phyloP scores from a whole-genome alignment of 352 stramenopile genomes.

The Thalassiosira oceanica region DNA sequence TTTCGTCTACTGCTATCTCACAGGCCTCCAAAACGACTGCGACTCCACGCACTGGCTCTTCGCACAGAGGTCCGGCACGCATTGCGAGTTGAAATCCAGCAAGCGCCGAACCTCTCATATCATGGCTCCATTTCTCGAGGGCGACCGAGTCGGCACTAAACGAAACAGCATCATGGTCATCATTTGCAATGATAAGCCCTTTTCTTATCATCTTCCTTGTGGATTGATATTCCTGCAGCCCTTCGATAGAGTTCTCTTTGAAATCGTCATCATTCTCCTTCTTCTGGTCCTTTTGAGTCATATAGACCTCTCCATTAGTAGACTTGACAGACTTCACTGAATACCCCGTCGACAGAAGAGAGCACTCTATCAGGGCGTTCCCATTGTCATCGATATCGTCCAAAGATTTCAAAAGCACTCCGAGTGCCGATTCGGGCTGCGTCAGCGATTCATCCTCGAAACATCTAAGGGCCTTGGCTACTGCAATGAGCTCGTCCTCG shows the following conservation, averaged over 20 bases:
- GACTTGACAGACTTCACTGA: slow-evolving; percentile 47
- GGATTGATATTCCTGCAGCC: slow-evolving; percentile 25
- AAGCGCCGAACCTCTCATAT: too few relatives aligned
- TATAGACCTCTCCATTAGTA: slow-evolving; percentile 48
- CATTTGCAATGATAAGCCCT: too few relatives aligned
- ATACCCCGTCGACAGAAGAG: slow-evolving; percentile 19
- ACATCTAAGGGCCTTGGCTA: slow-evolving; percentile 62
- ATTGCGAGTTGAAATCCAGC: too few relatives aligned
- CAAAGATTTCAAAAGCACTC: slow-evolving; percentile 37
- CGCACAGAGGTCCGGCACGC: too few relatives aligned
- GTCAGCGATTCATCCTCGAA: slow-evolving; percentile 15
- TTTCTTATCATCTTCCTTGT: too few relatives aligned
- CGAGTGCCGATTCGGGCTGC: slow-evolving; percentile 37
- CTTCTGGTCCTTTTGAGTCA: slow-evolving; percentile 25
- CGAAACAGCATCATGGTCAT: too few relatives aligned
- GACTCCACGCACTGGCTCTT: too few relatives aligned
- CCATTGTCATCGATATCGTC: slow-evolving; percentile 47
- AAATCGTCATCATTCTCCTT: slow-evolving; percentile 8
- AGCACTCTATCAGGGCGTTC: slow-evolving; percentile 50
- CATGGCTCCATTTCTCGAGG: too few relatives aligned
- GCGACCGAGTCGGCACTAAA: too few relatives aligned
- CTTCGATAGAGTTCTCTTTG: slow-evolving; percentile 5
- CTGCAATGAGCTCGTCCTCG: slow-evolving; percentile 55
- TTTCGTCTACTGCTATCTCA: too few relatives aligned
- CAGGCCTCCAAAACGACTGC: too few relatives aligned